Evolutionary conservation across 176 grass and related monocot genomes (phyloP), one percentile per base, ranked within the genome.

Genomic region (Themeda triandra): DNA sequence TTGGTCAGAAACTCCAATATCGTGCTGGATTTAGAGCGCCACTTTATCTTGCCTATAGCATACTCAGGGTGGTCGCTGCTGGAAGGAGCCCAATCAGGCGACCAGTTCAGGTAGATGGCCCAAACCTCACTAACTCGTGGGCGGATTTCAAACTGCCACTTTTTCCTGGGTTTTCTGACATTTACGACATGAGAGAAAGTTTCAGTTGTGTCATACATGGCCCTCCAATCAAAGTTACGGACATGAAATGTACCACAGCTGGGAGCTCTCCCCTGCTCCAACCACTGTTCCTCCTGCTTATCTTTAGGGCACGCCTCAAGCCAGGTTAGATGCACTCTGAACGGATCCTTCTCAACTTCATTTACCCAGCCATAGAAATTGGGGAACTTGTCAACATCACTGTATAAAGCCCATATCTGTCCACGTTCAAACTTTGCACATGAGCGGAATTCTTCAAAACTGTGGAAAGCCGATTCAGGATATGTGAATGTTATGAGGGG

Each of bases 401-500:
- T 83, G 44, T 95, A 98, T 58, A 98, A 56, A 73, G 96, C 93
- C 96, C 96, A 98, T 86, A 98, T 95, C 53, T 98, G 93, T 35
- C 96, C 96, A 44, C 63, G 45, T 72, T 85, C 77, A 45, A 98
- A 86, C 65, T 85, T 89, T 24, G 87, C 80, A 28, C 73, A 29
- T 19, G 89, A 80, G 18, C 83, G 89, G 19, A 44, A 39, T 37
- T 82, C 70, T 35, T 92, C 86, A 10, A 94, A 94, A 66, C 92
- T 81, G 66, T 92, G 41, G 29, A 97, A 97, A 51, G 80, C 88
- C 13, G 90, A 44, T 63, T 86, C 86, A 85, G 89, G 94, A 76
- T 81, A 89, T 80, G 86, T 65, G 69, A 48, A 82, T 3, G 62
- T 35, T 46, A 8, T 44, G 35, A 28, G 29, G 33, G 58, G 56